Percentiles rank a stretch among this genome's conserved stretches.
phyloP scores from a whole-genome alignment of 495 filamentous ascomycete species.

The Halenospora varia region DNA sequence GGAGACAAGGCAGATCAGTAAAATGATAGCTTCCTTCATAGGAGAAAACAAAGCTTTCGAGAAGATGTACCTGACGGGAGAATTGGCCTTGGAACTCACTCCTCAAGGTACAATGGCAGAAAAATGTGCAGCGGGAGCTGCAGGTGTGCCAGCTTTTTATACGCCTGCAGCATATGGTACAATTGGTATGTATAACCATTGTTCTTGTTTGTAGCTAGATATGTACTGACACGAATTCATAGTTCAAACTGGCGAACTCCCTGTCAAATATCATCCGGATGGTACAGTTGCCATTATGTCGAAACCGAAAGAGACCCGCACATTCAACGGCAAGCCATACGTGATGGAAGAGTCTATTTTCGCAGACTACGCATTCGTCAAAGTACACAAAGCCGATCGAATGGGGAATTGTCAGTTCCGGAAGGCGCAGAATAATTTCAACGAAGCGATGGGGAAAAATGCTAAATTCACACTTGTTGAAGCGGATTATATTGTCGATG shows the following conservation, averaged over 20 bases:
- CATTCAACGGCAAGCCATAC: slow-evolving; percentile 16
- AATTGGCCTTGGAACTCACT: slow-evolving; percentile 13
- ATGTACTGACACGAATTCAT: neutral
- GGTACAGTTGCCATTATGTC: slow-evolving; percentile 14
- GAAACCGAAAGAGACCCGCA: slow-evolving; percentile 16
- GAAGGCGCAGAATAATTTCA: slow-evolving; percentile 17
- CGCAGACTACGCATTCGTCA: slow-evolving; percentile 20
- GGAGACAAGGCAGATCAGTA: slow-evolving; percentile 17
- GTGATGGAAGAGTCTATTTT: slow-evolving; percentile 20
- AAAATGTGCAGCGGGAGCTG: slow-evolving; percentile 17
- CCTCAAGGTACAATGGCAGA: slow-evolving; percentile 22
- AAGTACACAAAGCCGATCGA: slow-evolving; percentile 21
- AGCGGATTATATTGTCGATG: slow-evolving; percentile 21
- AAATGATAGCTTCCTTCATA: slow-evolving; percentile 18
- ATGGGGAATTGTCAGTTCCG: slow-evolving; percentile 20
- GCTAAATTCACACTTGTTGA: slow-evolving; percentile 18
- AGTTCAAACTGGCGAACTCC: slow-evolving; percentile 21
- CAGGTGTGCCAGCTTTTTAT: slow-evolving; percentile 20
- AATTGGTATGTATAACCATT: slow-evolving; percentile 9
- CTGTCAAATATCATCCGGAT: slow-evolving; percentile 13
- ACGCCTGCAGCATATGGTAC: slow-evolving; percentile 20
- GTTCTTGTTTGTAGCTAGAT: neutral
- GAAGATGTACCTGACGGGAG: slow-evolving; percentile 18
- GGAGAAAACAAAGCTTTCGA: slow-evolving; percentile 19
- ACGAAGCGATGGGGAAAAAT: slow-evolving; percentile 17